These are phyloP conservation scores for Hyaloraphidium curvatum DNA, from an alignment of 192 early-diverging fungal genomes.

Conservation along the genomic window DNA sequence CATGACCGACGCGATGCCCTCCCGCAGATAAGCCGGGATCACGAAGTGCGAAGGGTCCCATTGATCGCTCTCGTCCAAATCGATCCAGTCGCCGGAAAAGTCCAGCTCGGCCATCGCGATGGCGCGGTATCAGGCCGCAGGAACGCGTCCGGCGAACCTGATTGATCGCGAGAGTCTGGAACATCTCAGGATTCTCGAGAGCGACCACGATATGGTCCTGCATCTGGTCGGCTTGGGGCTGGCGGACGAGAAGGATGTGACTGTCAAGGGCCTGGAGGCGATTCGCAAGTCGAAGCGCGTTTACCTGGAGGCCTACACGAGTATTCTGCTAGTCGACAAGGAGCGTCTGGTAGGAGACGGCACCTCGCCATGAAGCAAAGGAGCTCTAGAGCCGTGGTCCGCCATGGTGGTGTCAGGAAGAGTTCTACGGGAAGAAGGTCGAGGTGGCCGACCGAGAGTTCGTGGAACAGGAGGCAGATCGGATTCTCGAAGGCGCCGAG, in stretches of 20 bases:
- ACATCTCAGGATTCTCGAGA: too few species aligned
- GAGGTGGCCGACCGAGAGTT: constrained; percentile 91
- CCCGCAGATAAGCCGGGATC: too few species aligned
- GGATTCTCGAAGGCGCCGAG: constrained; percentile 74
- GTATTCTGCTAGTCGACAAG: constrained; percentile 73
- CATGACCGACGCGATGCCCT: too few species aligned
- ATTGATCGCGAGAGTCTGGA: too few species aligned
- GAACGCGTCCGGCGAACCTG: too few species aligned
- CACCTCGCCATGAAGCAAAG: not conserved
- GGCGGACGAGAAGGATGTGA: constrained; percentile 91
- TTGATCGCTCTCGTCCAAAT: too few species aligned
- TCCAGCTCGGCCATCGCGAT: too few species aligned
- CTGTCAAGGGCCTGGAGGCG: constrained; percentile 87
- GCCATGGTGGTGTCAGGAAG: constrained; percentile 31
- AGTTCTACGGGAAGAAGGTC: constrained; percentile 68
- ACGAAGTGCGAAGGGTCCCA: too few species aligned
- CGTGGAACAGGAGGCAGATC: constrained; percentile 80
- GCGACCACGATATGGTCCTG: constrained; percentile 36
- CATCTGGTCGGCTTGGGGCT: constrained; percentile 85
- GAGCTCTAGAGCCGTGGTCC: not conserved
- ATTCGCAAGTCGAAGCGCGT: constrained; percentile 68
- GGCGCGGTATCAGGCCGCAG: too few species aligned
- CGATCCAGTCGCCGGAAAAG: too few species aligned
- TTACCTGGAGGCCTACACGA: constrained; percentile 92
- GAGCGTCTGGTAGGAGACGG: constrained; percentile 49